These are phyloP conservation scores for Colletotrichum sojae DNA, from an alignment of 2,329 filamentous ascomycete genomes.

Conservation along the genomic window DNA sequence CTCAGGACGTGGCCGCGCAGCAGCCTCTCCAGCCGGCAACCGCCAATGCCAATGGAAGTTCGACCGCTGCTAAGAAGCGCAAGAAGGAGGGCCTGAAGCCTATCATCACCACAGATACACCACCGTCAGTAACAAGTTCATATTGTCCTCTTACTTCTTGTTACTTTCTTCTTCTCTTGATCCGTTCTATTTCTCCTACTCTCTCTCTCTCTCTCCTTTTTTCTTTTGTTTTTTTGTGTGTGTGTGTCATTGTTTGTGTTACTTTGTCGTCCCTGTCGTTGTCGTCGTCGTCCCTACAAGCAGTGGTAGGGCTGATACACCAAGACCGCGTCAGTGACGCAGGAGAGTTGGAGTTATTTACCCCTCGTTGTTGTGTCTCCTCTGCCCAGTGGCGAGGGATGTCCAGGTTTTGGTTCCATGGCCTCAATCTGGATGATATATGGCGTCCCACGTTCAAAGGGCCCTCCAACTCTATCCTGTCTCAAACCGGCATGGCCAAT, in stretches of 20 bases:
- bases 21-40: conserved; percentile 34
- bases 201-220: neutral
- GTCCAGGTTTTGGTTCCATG: conserved; percentile 2
- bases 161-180: conserved; percentile 22
- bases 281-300: neutral
- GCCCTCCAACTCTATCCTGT: conserved; percentile 34
- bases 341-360: no score
- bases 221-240: neutral
- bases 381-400: conserved; percentile 17
- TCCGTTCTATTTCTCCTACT: neutral
- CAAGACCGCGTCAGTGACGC: no score
- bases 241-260: neutral
- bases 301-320: no score
- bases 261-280: neutral
- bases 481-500: conserved; percentile 28
- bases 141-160: conserved; percentile 24
- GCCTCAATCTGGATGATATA: conserved; percentile 10
- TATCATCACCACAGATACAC: conserved; percentile 79
- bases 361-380: neutral
- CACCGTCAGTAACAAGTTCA: conserved; percentile 49
- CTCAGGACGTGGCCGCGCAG: conserved; percentile 33
- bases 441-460: conserved; percentile 23
- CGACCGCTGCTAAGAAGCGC: conserved; percentile 71
- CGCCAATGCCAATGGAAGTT: conserved; percentile 36
- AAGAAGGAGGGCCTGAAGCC: conserved; percentile 82